These are phyloP conservation scores for Leishmania tarentolae DNA, from an alignment of 208 protist species.

Conservation along the genomic window DNA sequence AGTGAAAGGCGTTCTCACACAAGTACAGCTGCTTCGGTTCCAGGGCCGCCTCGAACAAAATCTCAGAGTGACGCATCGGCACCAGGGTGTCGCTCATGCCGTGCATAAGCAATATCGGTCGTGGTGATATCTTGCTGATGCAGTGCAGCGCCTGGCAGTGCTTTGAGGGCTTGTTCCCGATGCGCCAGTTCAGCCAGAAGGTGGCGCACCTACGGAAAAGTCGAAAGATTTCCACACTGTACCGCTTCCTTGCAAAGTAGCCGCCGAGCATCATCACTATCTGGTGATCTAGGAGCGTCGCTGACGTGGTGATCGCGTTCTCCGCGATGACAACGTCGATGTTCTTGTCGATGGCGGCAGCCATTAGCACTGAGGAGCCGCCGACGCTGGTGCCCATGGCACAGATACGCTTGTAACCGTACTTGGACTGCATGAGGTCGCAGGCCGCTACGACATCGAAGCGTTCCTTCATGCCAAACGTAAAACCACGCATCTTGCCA, in stretches of 20 bases:
- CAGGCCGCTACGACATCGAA: slow-evolving; percentile 88
- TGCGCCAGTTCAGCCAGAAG: slow-evolving; percentile 87
- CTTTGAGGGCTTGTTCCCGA: slow-evolving; percentile 85
- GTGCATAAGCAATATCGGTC: slow-evolving; percentile 91
- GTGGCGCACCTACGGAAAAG: slow-evolving; percentile 63
- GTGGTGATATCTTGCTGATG: slow-evolving; percentile 71
- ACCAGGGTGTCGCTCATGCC: slow-evolving; percentile 88
- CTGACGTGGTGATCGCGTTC: slow-evolving; percentile 88
- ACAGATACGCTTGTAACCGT: slow-evolving; percentile 73
- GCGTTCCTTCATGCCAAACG: slow-evolving; percentile 89
- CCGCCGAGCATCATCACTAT: slow-evolving; percentile 66
- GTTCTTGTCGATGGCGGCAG: slow-evolving; percentile 79
- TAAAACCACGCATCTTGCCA: slow-evolving; percentile 84
- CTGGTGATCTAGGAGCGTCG: slow-evolving; percentile 80
- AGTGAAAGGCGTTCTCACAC: slow-evolving; percentile 86
- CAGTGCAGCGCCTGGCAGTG: slow-evolving; percentile 87
- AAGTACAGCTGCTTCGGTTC: slow-evolving; percentile 91
- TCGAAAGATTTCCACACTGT: slow-evolving; percentile 67
- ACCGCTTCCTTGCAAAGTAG: slow-evolving; percentile 69
- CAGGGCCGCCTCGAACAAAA: slow-evolving; percentile 73
- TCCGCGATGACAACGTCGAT: slow-evolving; percentile 91
- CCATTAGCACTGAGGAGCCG: slow-evolving; percentile 89
- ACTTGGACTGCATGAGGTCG: slow-evolving; percentile 62
- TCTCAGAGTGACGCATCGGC: slow-evolving; percentile 78
- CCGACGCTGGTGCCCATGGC: slow-evolving; percentile 92